Evolutionary conservation across 805 yeast genomes (phyloP), one percentile per base, ranked within the genome.

Genomic region (Myxozyma kluyveri): DNA sequence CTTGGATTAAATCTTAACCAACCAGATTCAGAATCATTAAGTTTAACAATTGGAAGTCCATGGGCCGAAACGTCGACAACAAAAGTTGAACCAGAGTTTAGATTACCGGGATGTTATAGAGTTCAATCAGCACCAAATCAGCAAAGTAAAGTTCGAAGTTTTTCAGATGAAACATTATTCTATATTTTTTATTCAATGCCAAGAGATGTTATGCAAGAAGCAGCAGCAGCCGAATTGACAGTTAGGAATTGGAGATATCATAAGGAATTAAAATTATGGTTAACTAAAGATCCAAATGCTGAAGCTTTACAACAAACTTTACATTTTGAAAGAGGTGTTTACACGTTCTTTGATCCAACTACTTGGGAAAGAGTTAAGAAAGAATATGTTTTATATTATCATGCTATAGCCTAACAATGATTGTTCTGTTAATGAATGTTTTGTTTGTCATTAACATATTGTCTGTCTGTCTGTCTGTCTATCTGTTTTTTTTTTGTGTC

Each of bases 231-330:
- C 53, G 98, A 91, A 68, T 77, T 93, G 32, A 88, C 88, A 63
- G 82, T 82, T 57, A 78, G 99, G 63, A 93, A 91, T 70, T 93
- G 99, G 99, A 79, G 98, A 61, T 93, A 87, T 65, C 99, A 93
- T 71, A 91, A 89, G 71, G 96, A 88, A 56, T 78, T 93, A 50
- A 95, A 90, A 72, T 89, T 93, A 46, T 93, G 99, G 99, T 73
- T 93, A 53, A 93, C 99, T 10, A 93, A 93, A 69, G 96, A 89
- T 64, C 86, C 95, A 26, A 80, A 81, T 62, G 82, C 83, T 56
- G 98, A 91, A 68, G 96, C 97, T 1, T 79, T 87, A 14, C 81
- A 75, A 60, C 87, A 88, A 53, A 80, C 85, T 31, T 84, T 84
- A 33, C 91, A 86, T 32, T 88, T 90, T 49, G 99, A 93, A 70